Percentiles rank a stretch among this genome's conserved stretches.
These are phyloP conservation scores for Trichoderma orchidacearum DNA, from an alignment of 495 filamentous ascomycete species.

Conservation along the genomic window DNA sequence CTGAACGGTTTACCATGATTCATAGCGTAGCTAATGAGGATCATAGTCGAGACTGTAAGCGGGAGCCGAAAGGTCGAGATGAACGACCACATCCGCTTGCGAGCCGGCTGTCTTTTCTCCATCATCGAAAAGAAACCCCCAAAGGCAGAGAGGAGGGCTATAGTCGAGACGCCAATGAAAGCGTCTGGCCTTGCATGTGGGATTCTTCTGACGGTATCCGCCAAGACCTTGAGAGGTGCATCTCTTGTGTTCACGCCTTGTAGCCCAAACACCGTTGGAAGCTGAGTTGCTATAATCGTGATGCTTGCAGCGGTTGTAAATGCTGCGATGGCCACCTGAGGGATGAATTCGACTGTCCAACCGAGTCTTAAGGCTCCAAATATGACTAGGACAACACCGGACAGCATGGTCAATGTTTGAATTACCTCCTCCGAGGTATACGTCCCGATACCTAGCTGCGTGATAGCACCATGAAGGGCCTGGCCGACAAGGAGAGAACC, in stretches of 20 bases:
- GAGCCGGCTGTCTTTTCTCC: constrained; percentile 7
- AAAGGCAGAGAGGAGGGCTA: constrained; percentile 17
- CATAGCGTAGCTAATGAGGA: constrained; percentile 7
- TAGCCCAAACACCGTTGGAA: constrained; percentile 19
- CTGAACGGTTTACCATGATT: not conserved
- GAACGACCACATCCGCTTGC: constrained; percentile 6
- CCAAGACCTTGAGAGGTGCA: constrained; percentile 19
- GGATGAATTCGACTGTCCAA: constrained; percentile 24
- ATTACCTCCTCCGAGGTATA: constrained; percentile 20
- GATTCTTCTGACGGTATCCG: constrained; percentile 20
- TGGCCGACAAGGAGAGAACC: constrained; percentile 9
- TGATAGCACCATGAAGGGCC: constrained; percentile 2
- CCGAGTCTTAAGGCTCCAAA: constrained; percentile 19
- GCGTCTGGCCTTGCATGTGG: constrained; percentile 16
- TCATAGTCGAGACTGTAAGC: constrained; percentile 4
- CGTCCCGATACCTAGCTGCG: no score
- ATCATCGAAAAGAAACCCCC: constrained; percentile 11
- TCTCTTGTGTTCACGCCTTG: constrained; percentile 19
- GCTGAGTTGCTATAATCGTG: constrained; percentile 20
- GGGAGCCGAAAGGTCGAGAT: constrained; percentile 6
- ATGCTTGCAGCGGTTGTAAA: constrained; percentile 9
- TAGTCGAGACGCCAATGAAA: constrained; percentile 16
- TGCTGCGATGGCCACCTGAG: constrained; percentile 11
- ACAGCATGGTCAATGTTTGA: constrained; percentile 15
- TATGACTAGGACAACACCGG: constrained; percentile 14